Percentiles rank a stretch among this genome's conserved stretches.
Conservation (phyloP, 345 rosid species). For the Citrus inodora region DNA sequence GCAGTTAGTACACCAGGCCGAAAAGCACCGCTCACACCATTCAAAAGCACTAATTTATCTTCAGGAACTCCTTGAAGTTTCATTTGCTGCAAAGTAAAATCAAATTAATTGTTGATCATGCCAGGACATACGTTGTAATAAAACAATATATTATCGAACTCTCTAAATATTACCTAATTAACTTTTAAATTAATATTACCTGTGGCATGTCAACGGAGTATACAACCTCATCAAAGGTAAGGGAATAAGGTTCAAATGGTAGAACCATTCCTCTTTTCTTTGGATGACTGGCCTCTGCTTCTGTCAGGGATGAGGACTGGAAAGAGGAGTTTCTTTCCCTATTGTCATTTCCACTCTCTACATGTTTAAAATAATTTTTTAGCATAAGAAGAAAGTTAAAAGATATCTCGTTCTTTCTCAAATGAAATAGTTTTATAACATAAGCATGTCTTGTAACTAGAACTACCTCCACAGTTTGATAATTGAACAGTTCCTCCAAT, state of each 20-base stretch:
- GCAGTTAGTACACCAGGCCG: slow-evolving; percentile 63
- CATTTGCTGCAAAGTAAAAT: slow-evolving; percentile 41
- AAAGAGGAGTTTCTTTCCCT: slow-evolving; percentile 18
- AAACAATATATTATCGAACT: not conserved
- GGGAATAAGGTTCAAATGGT: slow-evolving; percentile 71
- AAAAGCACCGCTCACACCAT: slow-evolving; percentile 48
- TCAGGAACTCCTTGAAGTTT: slow-evolving; percentile 35
- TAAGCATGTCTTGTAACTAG: slow-evolving; percentile 9
- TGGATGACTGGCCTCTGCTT: slow-evolving; percentile 8
- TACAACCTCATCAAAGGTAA: slow-evolving; percentile 51
- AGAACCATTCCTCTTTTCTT: slow-evolving; percentile 74
- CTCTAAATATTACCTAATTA: not conserved
- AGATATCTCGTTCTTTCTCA: not conserved
- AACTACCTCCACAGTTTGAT: slow-evolving; percentile 16
- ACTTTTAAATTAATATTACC: slow-evolving; percentile 28
- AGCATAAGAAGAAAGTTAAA: not conserved
- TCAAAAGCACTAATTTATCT: slow-evolving; percentile 44
- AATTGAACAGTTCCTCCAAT: slow-evolving; percentile 29
- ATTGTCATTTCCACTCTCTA: slow-evolving; percentile 14
- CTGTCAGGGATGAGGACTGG: slow-evolving; percentile 12
- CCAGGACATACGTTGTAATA: not conserved
- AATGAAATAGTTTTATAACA: slow-evolving; percentile 7
- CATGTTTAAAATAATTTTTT: not conserved
- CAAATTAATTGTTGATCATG: not conserved
- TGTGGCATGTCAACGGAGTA: slow-evolving; percentile 82